A percentile compares a stretch with the other conserved stretches of the same genome.
Evolutionary conservation across 1,139 yeast species (phyloP).

Genomic region (Saccharomyces hybrid): DNA sequence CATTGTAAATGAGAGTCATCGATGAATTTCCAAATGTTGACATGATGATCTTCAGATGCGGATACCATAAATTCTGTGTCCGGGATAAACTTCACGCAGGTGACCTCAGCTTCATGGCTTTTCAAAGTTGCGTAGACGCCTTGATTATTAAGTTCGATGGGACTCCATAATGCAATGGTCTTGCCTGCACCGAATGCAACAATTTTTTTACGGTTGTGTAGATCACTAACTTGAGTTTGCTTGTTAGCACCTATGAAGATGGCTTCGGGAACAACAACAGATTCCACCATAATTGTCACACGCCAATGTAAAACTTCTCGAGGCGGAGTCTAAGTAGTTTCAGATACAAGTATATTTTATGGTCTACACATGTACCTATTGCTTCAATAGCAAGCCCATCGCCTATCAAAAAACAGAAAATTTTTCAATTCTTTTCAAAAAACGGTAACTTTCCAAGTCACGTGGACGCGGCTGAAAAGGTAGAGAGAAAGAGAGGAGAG

Average conservation of each 20-base stretch:
- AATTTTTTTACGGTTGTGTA: constrained; percentile 33
- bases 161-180: constrained; percentile 70
- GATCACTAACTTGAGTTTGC: constrained; percentile 62
- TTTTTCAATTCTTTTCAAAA: neutral
- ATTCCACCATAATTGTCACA: constrained; percentile 4
- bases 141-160: constrained; percentile 34
- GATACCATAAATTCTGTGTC: constrained; percentile 44
- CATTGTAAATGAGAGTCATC: constrained; percentile 19
- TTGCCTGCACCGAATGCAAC: constrained; percentile 75
- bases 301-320: neutral
- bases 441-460: neutral
- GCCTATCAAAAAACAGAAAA: neutral
- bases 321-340: neutral
- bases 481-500: neutral
- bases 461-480: neutral
- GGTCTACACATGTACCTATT: too few species aligned
- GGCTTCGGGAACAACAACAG: constrained; percentile 37
- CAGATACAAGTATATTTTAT: too few species aligned
- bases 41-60: constrained; percentile 55
- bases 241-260: constrained; percentile 74
- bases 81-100: constrained; percentile 53
- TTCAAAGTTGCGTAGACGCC: constrained; percentile 54
- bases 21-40: constrained; percentile 51
- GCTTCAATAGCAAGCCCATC: neutral
- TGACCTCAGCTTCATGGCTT: constrained; percentile 49